Evolutionary conservation across 2,329 filamentous ascomycete species (phyloP).

Genomic region (Clonostachys rosea): DNA sequence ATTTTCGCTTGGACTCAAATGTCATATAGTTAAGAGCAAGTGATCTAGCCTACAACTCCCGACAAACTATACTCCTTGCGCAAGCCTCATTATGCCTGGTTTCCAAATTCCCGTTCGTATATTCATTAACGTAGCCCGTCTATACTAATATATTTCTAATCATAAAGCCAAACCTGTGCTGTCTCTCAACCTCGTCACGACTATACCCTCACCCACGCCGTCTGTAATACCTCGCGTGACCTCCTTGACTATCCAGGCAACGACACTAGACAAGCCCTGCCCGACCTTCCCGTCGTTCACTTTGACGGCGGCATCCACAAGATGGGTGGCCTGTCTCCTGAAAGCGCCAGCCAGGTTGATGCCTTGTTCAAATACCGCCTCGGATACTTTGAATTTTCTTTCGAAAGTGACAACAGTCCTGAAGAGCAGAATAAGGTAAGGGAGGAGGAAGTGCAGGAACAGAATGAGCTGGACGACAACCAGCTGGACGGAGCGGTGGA

Average conservation of each 20-base stretch:
- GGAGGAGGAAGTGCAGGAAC: constrained; percentile 53
- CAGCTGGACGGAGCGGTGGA: constrained; percentile 54
- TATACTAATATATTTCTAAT: not conserved
- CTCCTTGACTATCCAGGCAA: constrained; percentile 58
- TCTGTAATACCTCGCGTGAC: constrained; percentile 64
- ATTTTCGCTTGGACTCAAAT: too few species aligned
- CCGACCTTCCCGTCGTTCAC: constrained; percentile 64
- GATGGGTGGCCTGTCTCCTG: constrained; percentile 53
- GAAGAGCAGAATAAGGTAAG: constrained; percentile 53
- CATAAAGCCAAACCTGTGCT: not conserved
- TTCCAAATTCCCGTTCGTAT: too few species aligned
- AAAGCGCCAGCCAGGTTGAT: constrained; percentile 53
- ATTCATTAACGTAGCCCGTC: too few species aligned
- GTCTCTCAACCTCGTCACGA: not conserved
- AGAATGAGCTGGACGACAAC: constrained; percentile 55
- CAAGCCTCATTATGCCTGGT: too few species aligned
- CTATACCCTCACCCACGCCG: constrained; percentile 40
- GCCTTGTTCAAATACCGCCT: constrained; percentile 66
- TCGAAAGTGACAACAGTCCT: constrained; percentile 57
- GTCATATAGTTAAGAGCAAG: too few species aligned
- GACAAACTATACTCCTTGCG: too few species aligned
- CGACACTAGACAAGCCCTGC: constrained; percentile 47
- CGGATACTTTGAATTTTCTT: constrained; percentile 62
- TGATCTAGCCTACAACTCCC: too few species aligned
- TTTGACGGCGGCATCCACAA: constrained; percentile 47